Evolutionary conservation across 2,329 filamentous ascomycete species (phyloP), one percentile per base, ranked within the genome.

Genomic region (Stromatinia cepivora): DNA sequence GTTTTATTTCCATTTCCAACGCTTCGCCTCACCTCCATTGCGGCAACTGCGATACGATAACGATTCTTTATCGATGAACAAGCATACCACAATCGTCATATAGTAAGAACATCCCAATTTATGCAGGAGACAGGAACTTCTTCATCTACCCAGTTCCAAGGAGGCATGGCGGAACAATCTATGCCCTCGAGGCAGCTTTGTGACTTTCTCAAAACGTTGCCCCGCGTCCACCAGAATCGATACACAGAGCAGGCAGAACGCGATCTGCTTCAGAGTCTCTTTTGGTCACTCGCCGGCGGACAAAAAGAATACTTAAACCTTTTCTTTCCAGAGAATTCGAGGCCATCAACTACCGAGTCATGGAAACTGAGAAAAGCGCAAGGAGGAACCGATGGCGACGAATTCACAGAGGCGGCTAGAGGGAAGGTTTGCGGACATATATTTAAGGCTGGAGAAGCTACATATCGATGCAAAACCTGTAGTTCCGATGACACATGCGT

Each of bases 361-460:
- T 90, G 94, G 86, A 95, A 91, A 80, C 84, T 99, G 52, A 87
- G 91, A 71, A 89, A 92, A 75, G 94, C 94, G 22, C 96, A 99
- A 78, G 94, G 94, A 25, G 92, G 92, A n/a, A 85, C 93, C 70
- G 93, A 97, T 77, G 94, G 95, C 15, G 93, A 94, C 45, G 96
- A 99, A 79, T 99, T 98, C 79, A 95, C 93, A 28, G 91, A 94
- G 74, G 91, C 92, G 9, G 95, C 95, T 20, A 88, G 93, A 74
- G 95, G 96, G 68, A 96, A 96, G 80, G 90, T 93, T 59, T 99
- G 95, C 79, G 96, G 95, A 5, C 96, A 99, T 82, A 98, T 99
- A 72, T 97, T 99, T 85, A 94, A 94, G 81, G 86, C 88, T 20
- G 95, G 94, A 64, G 95, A 99, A 82, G 94, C 93, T 69, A 94